Evolutionary conservation across 179 eudicot species (phyloP), one percentile per base, ranked within the genome.

Genomic region (Patellifolia procumbens): DNA sequence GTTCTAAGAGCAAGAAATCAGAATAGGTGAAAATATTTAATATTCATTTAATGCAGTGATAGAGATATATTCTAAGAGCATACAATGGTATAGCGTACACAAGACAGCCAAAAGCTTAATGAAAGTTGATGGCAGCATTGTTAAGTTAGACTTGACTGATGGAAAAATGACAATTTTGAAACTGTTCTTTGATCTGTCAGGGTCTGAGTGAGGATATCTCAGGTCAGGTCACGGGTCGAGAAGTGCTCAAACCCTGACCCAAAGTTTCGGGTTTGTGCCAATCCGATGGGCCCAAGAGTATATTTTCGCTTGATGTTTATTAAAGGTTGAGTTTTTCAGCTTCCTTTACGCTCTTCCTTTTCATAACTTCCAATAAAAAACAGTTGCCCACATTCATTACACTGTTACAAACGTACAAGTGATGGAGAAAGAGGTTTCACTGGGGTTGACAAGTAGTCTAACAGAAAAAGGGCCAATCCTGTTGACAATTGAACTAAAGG

Each of bases 1-100:
- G 60, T 80, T 85, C 98, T 93, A 89, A 46, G 68, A 81, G 20
- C 77, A 86, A 63, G 73, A 83, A 72, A 35, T 58, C 64, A 72
- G 19, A 4, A 3, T 45, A 24, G 53, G 61, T 51, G 39, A 39
- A 64, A 72, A 35, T 63, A 60, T 51, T 20, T 68, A n/a, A 39
- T 61, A 24, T 37, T 68, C 65, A 65, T 35, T 43, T 45, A 70
- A 58, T 28, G 67, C 74, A 71, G 42, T 48, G 73, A 59, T 31
- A 43, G n/a, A 49, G 39, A 73, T 42, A 37, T 46, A 24, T 22
- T 52, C 29, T 51, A 11, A 37, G 39, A 62, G n/a, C 56, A 59
- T 64, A 39, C 24, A 37, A 32, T 19, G 28, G n/a, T 29, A 60
- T 65, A 12, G 61, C 45, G 62, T 58, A 71, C 58, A 48, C 29